Percentiles rank a stretch among this genome's conserved stretches.
These are phyloP conservation scores for Colletotrichum sansevieriae DNA, from an alignment of 2,329 filamentous ascomycete genomes.

Conservation along the genomic window DNA sequence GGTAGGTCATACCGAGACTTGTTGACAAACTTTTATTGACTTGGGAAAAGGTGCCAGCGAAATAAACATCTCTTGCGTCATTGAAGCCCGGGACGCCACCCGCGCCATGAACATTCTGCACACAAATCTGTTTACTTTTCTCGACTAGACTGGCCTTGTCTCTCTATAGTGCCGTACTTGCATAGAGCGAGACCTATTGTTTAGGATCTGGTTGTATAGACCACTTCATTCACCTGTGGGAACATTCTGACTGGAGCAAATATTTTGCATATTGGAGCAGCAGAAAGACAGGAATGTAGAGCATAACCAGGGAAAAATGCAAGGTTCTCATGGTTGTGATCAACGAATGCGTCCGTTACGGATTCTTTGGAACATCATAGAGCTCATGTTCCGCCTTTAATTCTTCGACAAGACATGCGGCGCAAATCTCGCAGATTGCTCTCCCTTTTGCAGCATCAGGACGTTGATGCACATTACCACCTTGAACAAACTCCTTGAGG, in stretches of 20 bases:
- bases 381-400: neutral
- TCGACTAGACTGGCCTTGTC: slow-evolving; percentile 70
- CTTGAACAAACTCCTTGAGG: neutral
- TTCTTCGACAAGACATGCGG: neutral
- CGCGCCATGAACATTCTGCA: slow-evolving; percentile 96
- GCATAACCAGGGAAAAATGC: slow-evolving; percentile 17
- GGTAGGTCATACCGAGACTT: slow-evolving; percentile 66
- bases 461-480: neutral
- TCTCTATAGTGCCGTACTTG: neutral
- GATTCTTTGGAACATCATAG: neutral
- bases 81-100: slow-evolving; percentile 90
- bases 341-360: neutral
- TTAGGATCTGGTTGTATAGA: slow-evolving; percentile 24
- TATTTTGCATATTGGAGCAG: slow-evolving; percentile 10
- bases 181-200: slow-evolving; percentile 17
- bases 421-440: neutral
- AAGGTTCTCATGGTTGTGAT: neutral
- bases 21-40: slow-evolving; percentile 62
- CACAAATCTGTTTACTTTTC: slow-evolving; percentile 95
- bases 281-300: slow-evolving; percentile 13
- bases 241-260: slow-evolving; percentile 9
- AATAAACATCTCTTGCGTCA: slow-evolving; percentile 99
- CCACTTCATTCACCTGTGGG: neutral
- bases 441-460: neutral
- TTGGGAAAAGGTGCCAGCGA: slow-evolving; percentile 86